Percentiles rank a stretch among this genome's conserved stretches.
Evolutionary conservation across 176 grass and related monocot genomes (phyloP).

Genomic region (Aegilops longissima): DNA sequence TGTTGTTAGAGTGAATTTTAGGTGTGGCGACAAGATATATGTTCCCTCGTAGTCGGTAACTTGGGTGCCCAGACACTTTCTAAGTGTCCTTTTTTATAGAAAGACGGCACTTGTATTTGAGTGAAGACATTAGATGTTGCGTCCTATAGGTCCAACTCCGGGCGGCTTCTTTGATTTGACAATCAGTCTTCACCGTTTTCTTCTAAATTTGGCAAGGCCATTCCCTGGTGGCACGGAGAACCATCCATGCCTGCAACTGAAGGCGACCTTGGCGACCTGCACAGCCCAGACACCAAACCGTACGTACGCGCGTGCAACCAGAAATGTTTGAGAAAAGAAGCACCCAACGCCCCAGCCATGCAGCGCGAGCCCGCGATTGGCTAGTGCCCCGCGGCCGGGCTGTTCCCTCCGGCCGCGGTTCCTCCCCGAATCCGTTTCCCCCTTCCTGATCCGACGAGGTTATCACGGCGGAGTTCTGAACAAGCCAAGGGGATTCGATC

Average conservation of each 20-base stretch:
- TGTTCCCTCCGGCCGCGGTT: not conserved
- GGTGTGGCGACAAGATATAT: not conserved
- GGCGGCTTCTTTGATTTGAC: not conserved
- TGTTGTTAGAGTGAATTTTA: not conserved
- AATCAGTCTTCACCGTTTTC: not conserved
- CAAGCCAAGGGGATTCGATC: not conserved
- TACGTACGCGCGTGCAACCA: not conserved
- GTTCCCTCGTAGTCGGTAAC: not conserved
- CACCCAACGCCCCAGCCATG: slow-evolving; percentile 7
- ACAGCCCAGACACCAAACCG: not conserved
- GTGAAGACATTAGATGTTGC: not conserved
- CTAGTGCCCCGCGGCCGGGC: slow-evolving; percentile 17
- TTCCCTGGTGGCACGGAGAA: slow-evolving; percentile 1
- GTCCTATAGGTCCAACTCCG: not conserved
- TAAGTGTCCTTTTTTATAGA: too few species aligned
- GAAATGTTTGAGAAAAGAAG: slow-evolving; percentile 20
- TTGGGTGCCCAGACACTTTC: not conserved
- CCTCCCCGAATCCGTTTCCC: not conserved
- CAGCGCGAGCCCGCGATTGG: slow-evolving; percentile 25
- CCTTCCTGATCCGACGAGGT: not conserved
- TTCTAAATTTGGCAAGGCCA: not conserved
- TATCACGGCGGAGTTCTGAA: not conserved
- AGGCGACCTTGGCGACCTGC: not conserved
- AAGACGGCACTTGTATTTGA: not conserved
- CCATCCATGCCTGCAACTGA: not conserved